phyloP scores from a whole-genome alignment of 2,329 filamentous ascomycete genomes.

The Aspergillus unguis region DNA sequence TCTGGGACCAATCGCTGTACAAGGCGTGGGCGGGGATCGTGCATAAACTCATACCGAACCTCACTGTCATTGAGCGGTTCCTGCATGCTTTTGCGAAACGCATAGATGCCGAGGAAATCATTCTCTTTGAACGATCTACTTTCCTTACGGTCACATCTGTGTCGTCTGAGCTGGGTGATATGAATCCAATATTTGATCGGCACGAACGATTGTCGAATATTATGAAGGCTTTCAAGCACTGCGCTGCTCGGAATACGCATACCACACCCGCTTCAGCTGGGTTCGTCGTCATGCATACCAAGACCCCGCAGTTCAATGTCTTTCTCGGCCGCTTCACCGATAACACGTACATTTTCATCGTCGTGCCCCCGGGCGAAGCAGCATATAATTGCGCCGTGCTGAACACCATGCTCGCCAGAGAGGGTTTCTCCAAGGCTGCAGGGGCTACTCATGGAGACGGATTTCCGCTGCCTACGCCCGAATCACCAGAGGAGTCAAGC shows the following conservation, averaged over 20 bases:
- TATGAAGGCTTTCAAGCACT: constrained; percentile 97
- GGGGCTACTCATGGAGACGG: constrained; percentile 44
- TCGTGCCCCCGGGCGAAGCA: constrained; percentile 85
- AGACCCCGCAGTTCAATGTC: constrained; percentile 71
- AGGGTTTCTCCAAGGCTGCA: constrained; percentile 69
- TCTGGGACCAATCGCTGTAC: constrained; percentile 98
- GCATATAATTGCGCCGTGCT: constrained; percentile 86
- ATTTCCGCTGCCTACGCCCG: constrained; percentile 38
- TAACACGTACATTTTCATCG: constrained; percentile 93
- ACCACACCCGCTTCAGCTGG: constrained; percentile 43
- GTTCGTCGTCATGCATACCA: constrained; percentile 48
- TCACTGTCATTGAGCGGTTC: constrained; percentile 81
- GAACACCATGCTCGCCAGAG: constrained; percentile 82
- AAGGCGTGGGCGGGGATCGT: constrained; percentile 98
- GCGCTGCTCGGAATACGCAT: constrained; percentile 45
- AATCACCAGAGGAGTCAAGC: constrained; percentile 22
- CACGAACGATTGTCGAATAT: constrained; percentile 96
- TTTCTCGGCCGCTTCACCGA: constrained; percentile 95
- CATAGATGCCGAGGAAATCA: constrained; percentile 88
- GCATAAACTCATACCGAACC: constrained; percentile 94
- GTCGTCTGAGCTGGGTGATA: constrained; percentile 67
- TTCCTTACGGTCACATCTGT: constrained; percentile 96
- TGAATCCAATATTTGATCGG: constrained; percentile 87
- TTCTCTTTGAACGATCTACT: constrained; percentile 91
- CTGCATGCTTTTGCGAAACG: constrained; percentile 76